Evolutionary conservation across 441 rosid species (phyloP).

Genomic region (Cnidoscolus chayamansa): DNA sequence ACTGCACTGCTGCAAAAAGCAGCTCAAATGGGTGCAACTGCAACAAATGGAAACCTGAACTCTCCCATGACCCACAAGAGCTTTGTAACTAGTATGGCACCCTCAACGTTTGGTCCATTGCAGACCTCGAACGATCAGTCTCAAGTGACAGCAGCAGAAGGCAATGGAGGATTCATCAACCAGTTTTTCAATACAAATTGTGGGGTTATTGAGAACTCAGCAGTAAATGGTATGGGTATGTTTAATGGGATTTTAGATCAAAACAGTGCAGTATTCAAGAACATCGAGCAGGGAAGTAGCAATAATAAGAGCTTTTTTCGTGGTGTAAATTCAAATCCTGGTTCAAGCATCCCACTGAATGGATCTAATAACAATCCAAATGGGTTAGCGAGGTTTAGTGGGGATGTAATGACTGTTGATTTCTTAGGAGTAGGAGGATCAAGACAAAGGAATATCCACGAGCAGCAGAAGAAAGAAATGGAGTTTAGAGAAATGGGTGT

Average conservation of each 20-base stretch:
- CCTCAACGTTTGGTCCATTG: slow-evolving; percentile 27
- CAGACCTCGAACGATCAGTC: slow-evolving; percentile 16
- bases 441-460: slow-evolving; percentile 30
- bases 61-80: slow-evolving; percentile 23
- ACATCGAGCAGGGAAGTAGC: slow-evolving; percentile 20
- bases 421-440: slow-evolving; percentile 57
- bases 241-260: slow-evolving; percentile 33
- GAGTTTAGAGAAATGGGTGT: slow-evolving; percentile 28
- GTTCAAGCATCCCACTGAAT: neutral
- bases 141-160: slow-evolving; percentile 1
- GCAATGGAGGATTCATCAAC: slow-evolving; percentile 17
- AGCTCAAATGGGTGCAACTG: slow-evolving; percentile 53
- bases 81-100: slow-evolving; percentile 34
- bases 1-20: slow-evolving; percentile 59
- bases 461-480: slow-evolving; percentile 29
- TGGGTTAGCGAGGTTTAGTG: slow-evolving; percentile 27
- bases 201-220: slow-evolving; percentile 12
- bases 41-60: slow-evolving; percentile 25
- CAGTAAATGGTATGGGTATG: slow-evolving; percentile 23
- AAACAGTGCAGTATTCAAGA: slow-evolving; percentile 30
- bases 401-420: slow-evolving; percentile 51
- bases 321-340: slow-evolving; percentile 16
- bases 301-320: slow-evolving; percentile 2
- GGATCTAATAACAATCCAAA: slow-evolving; percentile 1
- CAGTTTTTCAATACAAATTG: slow-evolving; percentile 28